A percentile compares a stretch with the other conserved stretches of the same genome.
These are phyloP conservation scores for Candida sanyaensis DNA, from an alignment of 1,139 yeast genomes.

Conservation along the genomic window DNA sequence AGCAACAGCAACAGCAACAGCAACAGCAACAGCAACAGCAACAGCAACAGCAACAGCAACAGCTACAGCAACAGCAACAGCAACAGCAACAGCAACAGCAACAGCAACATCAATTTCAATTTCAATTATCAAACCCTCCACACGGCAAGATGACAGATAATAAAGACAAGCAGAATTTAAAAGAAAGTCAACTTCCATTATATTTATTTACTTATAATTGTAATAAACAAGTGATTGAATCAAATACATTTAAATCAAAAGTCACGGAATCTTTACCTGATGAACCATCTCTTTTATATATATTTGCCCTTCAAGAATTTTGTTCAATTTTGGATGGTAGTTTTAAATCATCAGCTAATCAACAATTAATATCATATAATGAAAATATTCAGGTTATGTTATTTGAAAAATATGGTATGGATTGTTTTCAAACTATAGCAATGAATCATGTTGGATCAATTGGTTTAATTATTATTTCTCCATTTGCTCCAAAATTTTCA, in stretches of 20 bases:
- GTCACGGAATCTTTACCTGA: slow-evolving; percentile 32
- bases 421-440: slow-evolving; percentile 47
- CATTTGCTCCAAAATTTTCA: slow-evolving; percentile 35
- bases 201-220: slow-evolving; percentile 44
- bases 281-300: slow-evolving; percentile 48
- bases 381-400: slow-evolving; percentile 44
- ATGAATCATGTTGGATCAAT: slow-evolving; percentile 62
- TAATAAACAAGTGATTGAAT: slow-evolving; percentile 29
- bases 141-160: slow-evolving; percentile 1
- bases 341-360: slow-evolving; percentile 38
- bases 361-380: slow-evolving; percentile 42
- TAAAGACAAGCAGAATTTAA: background rate
- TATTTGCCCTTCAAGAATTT: slow-evolving; percentile 76
- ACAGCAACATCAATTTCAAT: background rate
- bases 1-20: background rate
- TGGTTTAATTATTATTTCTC: slow-evolving; percentile 59
- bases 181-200: slow-evolving; percentile 16
- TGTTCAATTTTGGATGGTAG: slow-evolving; percentile 67
- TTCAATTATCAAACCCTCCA: background rate
- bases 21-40: background rate
- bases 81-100: background rate
- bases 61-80: background rate
- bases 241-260: slow-evolving; percentile 24
- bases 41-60: background rate
- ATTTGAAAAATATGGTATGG: slow-evolving; percentile 26